phyloP scores from a whole-genome alignment of 352 stramenopile species.

The Globisporangium okanoganense region DNA sequence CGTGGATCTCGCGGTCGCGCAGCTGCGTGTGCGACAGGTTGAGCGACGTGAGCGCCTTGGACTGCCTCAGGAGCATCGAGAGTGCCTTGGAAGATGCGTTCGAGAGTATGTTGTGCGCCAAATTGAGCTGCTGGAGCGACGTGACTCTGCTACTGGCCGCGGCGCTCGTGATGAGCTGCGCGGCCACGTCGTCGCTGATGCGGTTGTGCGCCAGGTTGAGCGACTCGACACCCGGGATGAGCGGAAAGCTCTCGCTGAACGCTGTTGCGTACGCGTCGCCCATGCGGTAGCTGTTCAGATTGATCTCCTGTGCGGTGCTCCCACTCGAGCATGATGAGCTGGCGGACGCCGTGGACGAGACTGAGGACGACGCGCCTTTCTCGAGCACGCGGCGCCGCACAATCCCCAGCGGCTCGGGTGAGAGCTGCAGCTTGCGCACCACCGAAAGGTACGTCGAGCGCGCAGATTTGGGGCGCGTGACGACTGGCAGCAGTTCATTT shows the following conservation, averaged over 20 bases:
- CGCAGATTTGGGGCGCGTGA: conserved; percentile 39
- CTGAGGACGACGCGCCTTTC: conserved; percentile 32
- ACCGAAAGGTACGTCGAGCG: conserved; percentile 61
- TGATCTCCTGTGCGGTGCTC: conserved; percentile 53
- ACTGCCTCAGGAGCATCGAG: conserved; percentile 31
- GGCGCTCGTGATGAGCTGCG: conserved; percentile 44
- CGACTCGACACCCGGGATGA: conserved; percentile 59
- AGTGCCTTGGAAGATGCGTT: conserved; percentile 34
- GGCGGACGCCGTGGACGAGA: conserved; percentile 25
- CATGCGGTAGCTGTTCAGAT: conserved; percentile 69
- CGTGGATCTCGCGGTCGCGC: conserved; percentile 51
- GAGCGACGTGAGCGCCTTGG: conserved; percentile 50
- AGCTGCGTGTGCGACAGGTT: conserved; percentile 69
- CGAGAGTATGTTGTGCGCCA: conserved; percentile 59
- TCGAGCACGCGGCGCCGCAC: conserved; percentile 47
- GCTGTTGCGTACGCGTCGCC: conserved; percentile 53
- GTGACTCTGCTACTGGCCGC: conserved; percentile 13
- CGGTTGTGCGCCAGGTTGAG: conserved; percentile 74
- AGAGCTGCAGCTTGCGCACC: conserved; percentile 50
- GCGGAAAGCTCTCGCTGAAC: conserved; percentile 55
- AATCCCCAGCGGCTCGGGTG: conserved; percentile 63
- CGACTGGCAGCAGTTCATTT: conserved; percentile 12
- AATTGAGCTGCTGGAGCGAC: conserved; percentile 52
- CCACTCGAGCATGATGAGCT: conserved; percentile 30
- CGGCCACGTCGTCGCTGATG: conserved; percentile 55